Evolutionary conservation across 2,329 filamentous ascomycete species (phyloP).

Genomic region (Trichoderma endophyticum): DNA sequence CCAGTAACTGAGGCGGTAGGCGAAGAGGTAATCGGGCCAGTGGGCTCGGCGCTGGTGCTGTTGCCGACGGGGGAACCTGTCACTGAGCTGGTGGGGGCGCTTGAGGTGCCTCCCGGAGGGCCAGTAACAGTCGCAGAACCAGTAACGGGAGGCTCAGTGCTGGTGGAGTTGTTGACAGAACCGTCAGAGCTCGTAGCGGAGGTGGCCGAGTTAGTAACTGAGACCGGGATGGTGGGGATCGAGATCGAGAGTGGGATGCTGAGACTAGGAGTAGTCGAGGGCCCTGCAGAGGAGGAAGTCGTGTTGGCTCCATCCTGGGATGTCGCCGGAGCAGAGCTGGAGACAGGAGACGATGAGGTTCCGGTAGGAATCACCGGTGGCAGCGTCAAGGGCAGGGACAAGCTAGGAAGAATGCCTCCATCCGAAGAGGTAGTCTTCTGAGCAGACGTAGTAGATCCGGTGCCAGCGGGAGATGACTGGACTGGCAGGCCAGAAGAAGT

Average conservation of each 20-base stretch:
- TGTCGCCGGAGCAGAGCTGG: conserved; percentile 1
- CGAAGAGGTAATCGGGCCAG: background rate
- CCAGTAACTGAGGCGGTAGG: background rate
- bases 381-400: conserved; percentile 2
- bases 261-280: background rate
- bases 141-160: conserved; percentile 7
- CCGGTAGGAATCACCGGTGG: conserved; percentile 2
- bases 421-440: conserved; percentile 21
- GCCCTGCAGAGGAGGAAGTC: background rate
- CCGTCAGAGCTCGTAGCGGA: background rate
- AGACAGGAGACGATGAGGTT: background rate
- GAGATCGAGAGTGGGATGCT: conserved; percentile 19
- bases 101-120: background rate
- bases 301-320: conserved; percentile 19
- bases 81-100: background rate
- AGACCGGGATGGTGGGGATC: background rate
- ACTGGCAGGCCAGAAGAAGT: conserved; percentile 14
- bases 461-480: conserved; percentile 5
- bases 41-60: background rate
- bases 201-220: background rate
- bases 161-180: conserved; percentile 11
- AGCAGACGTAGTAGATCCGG: background rate
- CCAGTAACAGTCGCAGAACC: conserved; percentile 5
- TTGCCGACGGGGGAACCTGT: background rate
- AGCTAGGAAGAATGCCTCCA: conserved; percentile 3